phyloP scores from a whole-genome alignment of 495 filamentous ascomycete genomes.

The Aspergillus ellipticus region DNA sequence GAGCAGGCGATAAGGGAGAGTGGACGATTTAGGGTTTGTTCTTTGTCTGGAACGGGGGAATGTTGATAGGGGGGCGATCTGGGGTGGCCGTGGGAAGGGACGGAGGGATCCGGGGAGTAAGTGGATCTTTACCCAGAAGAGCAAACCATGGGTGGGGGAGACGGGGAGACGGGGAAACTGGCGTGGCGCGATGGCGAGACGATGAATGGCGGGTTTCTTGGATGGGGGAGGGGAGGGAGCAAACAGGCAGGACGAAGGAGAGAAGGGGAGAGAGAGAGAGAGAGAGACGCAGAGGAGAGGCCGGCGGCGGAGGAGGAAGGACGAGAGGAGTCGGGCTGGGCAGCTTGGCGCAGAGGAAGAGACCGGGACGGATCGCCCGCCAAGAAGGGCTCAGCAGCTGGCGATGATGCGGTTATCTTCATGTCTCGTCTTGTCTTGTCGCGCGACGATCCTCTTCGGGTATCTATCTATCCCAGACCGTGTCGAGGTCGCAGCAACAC shows the following conservation, averaged over 20 bases:
- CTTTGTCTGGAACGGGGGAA: too few species aligned
- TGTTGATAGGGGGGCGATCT: too few species aligned
- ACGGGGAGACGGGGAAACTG: neutral
- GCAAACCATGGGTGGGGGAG: neutral
- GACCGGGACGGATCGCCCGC: neutral
- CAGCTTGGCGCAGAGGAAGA: neutral
- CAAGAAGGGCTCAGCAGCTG: conserved; percentile 1
- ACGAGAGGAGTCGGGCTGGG: neutral
- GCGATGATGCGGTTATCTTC: too few species aligned
- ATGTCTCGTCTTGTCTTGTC: neutral
- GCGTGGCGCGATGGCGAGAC: neutral
- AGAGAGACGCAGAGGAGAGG: too few species aligned
- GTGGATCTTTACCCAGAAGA: neutral
- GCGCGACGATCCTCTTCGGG: neutral
- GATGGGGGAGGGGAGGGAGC: neutral
- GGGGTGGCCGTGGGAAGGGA: neutral
- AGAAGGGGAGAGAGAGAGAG: neutral
- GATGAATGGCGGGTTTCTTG: neutral
- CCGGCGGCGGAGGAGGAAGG: neutral
- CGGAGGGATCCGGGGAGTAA: neutral
- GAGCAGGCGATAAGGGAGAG: neutral
- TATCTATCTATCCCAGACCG: too few species aligned
- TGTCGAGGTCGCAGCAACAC: too few species aligned
- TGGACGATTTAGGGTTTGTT: too few species aligned
- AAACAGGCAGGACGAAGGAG: neutral